Evolutionary conservation across 2,329 filamentous ascomycete genomes (phyloP).

Genomic region (Harringtonia lauricola): DNA sequence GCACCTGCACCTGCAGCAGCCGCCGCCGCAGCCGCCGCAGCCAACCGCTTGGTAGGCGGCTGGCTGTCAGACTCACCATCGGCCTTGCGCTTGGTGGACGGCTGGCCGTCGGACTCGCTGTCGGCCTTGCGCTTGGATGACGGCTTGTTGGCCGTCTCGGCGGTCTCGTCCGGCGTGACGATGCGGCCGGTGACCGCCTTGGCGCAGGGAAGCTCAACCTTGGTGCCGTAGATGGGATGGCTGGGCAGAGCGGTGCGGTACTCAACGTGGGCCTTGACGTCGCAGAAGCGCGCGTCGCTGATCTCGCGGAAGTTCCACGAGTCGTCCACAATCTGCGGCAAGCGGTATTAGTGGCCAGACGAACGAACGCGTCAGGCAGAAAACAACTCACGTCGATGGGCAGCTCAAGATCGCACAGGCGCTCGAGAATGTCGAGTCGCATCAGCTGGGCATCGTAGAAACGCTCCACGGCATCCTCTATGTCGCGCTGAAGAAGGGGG

Average conservation of each 20-base stretch:
- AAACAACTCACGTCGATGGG: conserved; percentile 36
- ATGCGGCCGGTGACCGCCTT: conserved; percentile 12
- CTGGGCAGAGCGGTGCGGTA: conserved; percentile 9
- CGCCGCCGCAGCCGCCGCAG: conserved; percentile 10
- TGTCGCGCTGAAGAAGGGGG: conserved; percentile 8
- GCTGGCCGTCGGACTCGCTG: conserved; percentile 33
- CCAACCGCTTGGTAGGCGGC: conserved; percentile 34
- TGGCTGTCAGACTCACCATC: conserved; percentile 37
- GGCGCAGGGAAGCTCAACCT: conserved; percentile 21
- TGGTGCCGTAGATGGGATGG: conserved; percentile 16
- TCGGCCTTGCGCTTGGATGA: conserved; percentile 37
- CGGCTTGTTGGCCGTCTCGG: conserved; percentile 1
- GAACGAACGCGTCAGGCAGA: conserved; percentile 6
- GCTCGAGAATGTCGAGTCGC: conserved; percentile 32
- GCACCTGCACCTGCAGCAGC: neutral
- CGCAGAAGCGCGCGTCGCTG: conserved; percentile 9
- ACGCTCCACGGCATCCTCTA: conserved; percentile 25
- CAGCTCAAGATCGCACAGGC: conserved; percentile 30
- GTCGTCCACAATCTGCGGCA: conserved; percentile 10
- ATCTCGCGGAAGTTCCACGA: conserved; percentile 12
- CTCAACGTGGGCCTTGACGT: conserved; percentile 12
- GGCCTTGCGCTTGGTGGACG: conserved; percentile 36
- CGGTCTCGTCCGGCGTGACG: neutral
- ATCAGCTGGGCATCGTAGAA: conserved; percentile 35
- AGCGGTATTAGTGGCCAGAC: neutral